Evolutionary conservation across 164 flowering plant genomes (phyloP), one percentile per base, ranked within the genome.

Genomic region (Macadamia integrifolia): DNA sequence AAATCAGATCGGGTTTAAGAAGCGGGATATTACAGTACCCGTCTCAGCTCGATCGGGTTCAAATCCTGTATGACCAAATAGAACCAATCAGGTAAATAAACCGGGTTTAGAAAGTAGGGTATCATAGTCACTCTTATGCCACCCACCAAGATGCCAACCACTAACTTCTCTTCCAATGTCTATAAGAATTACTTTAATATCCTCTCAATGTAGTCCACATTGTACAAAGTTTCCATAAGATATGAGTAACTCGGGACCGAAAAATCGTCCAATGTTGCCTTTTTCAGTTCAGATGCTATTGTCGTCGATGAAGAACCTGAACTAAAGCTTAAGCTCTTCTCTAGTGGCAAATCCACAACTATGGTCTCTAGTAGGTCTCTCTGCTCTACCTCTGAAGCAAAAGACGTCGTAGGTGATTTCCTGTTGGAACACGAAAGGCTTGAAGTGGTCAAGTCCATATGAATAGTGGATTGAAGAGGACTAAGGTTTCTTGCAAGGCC

Each of bases 231-330:
- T 65, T 92, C 97, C 23, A 77, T 87, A 65, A 86, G 74, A 68
- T 89, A 89, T 1, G 93, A 89, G 64, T 89, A 89, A 69, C 92
- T 90, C 32, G 97, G 97, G 11, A 92, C 80, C 60, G 88, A 70
- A 1, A 92, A 78, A 74, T 90, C 96, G 74, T 92, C 96, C n/a
- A 92, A 68, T 14, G 89, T 87, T 18, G 97, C 96, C 68, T 80
- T 81, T 56, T 92, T 89, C 12, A 92, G 79, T 55, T 84, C 85
- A 57, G 73, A 69, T 9, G 86, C 96, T 57, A 84, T 71, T 1
- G 87, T 79, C 28, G 77, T 70, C 1, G 80, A 67, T 3, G 83
- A 65, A 13, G 87, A 71, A 10, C 67, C 71, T 6, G 59, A 23
- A 23, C 23, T 23, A 23, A 23, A 23, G 23, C 23, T 23, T 23